Conservation (phyloP, 768 basidiomycete genomes). For the Cyathus striatus region DNA sequence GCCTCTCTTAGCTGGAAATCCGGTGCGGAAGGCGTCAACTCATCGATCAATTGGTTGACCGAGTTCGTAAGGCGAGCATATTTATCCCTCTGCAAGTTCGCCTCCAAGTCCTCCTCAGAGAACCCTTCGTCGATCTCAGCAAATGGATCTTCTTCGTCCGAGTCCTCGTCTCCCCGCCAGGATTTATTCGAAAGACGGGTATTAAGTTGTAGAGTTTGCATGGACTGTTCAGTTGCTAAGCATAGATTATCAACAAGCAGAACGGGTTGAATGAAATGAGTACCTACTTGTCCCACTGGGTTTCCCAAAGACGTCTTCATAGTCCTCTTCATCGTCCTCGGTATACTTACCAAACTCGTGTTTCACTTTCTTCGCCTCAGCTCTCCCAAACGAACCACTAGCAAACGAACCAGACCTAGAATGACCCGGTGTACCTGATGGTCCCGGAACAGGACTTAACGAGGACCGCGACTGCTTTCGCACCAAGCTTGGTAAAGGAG, state of each 20-base stretch:
- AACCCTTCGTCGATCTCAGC: constrained; percentile 97
- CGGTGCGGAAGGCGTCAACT: constrained; percentile 74
- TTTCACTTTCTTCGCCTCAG: constrained; percentile 51
- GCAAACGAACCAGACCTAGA: constrained; percentile 56
- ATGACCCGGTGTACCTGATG: constrained; percentile 34
- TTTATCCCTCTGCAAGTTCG: constrained; percentile 91
- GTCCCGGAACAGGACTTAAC: constrained; percentile 37
- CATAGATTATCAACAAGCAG: not conserved
- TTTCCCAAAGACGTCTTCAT: constrained; percentile 92
- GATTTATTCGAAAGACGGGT: constrained; percentile 86
- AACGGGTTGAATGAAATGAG: no score
- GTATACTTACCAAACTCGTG: constrained; percentile 82
- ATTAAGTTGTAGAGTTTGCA: constrained; percentile 78
- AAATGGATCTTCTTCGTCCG: constrained; percentile 94
- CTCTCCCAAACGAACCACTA: constrained; percentile 60
- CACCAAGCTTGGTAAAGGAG: constrained; percentile 55
- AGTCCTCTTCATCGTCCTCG: constrained; percentile 87
- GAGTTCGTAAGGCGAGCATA: constrained; percentile 78
- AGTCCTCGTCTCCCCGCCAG: constrained; percentile 80
- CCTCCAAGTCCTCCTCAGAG: constrained; percentile 85
- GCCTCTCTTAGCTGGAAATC: constrained; percentile 81
- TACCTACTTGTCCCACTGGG: constrained; percentile 61
- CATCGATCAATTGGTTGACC: constrained; percentile 83
- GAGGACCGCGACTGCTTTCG: constrained; percentile 51
- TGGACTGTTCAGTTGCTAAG: constrained; percentile 50